phyloP scores from a whole-genome alignment of 2,329 filamentous ascomycete genomes.

The Aspergillus udagawae region DNA sequence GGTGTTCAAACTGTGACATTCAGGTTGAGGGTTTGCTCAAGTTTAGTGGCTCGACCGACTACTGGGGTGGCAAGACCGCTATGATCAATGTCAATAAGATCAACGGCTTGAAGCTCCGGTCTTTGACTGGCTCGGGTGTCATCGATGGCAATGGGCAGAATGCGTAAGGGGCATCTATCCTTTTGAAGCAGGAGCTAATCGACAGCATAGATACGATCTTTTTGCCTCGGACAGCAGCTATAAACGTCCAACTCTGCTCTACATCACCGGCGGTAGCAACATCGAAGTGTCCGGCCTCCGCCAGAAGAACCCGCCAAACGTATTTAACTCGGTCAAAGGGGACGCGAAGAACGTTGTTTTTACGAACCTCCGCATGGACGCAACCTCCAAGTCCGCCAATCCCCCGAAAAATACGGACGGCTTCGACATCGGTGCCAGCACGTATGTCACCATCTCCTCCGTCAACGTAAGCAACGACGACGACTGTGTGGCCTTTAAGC shows the following conservation, averaged over 20 bases:
- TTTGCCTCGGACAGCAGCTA: slow-evolving; percentile 40
- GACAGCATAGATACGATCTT: slow-evolving; percentile 29
- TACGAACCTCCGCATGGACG: slow-evolving; percentile 35
- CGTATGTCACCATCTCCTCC: slow-evolving; percentile 35
- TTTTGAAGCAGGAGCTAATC: neutral
- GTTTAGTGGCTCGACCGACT: slow-evolving; percentile 36
- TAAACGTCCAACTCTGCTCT: slow-evolving; percentile 40
- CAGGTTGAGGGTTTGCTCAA: slow-evolving; percentile 45
- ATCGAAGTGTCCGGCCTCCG: slow-evolving; percentile 37
- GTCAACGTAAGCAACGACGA: slow-evolving; percentile 41
- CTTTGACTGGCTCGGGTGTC: slow-evolving; percentile 37
- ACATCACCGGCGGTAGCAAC: slow-evolving; percentile 37
- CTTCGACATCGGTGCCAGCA: slow-evolving; percentile 40
- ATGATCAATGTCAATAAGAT: slow-evolving; percentile 41
- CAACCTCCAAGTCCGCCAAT: slow-evolving; percentile 38
- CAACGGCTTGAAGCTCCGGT: slow-evolving; percentile 38
- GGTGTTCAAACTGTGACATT: slow-evolving; percentile 44
- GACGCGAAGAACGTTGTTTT: slow-evolving; percentile 35
- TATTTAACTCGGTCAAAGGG: slow-evolving; percentile 42
- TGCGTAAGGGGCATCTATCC: slow-evolving; percentile 17
- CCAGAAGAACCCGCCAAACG: slow-evolving; percentile 44
- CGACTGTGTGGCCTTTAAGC: slow-evolving; percentile 46
- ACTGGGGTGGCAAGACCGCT: slow-evolving; percentile 40
- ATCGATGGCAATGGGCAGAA: slow-evolving; percentile 49
- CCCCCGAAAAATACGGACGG: slow-evolving; percentile 43